A percentile compares a stretch with the other conserved stretches of the same genome.
These are phyloP conservation scores for Neocatenulostroma microsporum DNA, from an alignment of 2,329 filamentous ascomycete genomes.

Conservation along the genomic window DNA sequence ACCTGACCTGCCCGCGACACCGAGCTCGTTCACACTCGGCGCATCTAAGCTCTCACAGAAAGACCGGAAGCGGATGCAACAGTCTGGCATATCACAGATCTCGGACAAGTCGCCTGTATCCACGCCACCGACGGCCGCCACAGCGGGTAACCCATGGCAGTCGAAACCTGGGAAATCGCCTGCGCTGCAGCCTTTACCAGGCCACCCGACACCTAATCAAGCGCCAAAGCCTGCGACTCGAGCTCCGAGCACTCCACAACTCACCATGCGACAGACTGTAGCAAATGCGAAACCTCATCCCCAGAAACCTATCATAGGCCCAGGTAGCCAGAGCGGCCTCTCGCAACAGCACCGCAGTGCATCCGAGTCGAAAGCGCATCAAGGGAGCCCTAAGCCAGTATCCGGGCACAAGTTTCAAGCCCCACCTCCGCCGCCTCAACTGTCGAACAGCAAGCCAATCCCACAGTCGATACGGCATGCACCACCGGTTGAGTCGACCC, in stretches of 20 bases:
- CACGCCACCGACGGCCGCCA: background rate
- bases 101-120: background rate
- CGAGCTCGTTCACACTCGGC: conserved; percentile 25
- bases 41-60: conserved; percentile 74
- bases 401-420: conserved; percentile 1
- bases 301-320: conserved; percentile 15
- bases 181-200: conserved; percentile 45
- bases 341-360: conserved; percentile 19
- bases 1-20: conserved; percentile 10
- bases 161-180: conserved; percentile 41
- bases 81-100: conserved; percentile 31
- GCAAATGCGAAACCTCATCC: conserved; percentile 34
- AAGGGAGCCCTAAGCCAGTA: conserved; percentile 6
- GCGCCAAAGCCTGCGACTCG: conserved; percentile 4
- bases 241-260: conserved; percentile 37
- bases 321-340: conserved; percentile 13
- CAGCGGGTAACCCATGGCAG: conserved; percentile 54
- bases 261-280: conserved; percentile 56
- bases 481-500: conserved; percentile 52
- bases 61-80: conserved; percentile 77
- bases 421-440: conserved; percentile 10
- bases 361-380: conserved; percentile 9
- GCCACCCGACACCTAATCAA: conserved; percentile 12
- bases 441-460: conserved; percentile 29
- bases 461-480: conserved; percentile 45